Percentiles rank a stretch among this genome's conserved stretches.
Conservation (phyloP, 2,329 filamentous ascomycete species). For the Trichophyton rubrum region DNA sequence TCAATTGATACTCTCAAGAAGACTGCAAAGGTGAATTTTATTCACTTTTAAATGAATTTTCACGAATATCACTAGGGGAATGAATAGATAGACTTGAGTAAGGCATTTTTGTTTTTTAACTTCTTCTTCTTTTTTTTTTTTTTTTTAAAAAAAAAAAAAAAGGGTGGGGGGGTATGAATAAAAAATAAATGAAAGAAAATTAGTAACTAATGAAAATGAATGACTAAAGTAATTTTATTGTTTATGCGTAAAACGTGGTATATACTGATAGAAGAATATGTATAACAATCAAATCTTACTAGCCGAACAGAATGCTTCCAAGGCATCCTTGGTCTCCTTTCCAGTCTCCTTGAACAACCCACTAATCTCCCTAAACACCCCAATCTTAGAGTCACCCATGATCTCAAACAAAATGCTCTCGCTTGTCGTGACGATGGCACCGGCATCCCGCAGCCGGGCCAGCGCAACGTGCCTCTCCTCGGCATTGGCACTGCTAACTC, state of each 20-base stretch:
- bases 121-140: too few species aligned
- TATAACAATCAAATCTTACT: constrained; percentile 39
- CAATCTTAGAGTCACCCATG: constrained; percentile 64
- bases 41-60: constrained; percentile 15
- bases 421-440: constrained; percentile 68
- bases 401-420: constrained; percentile 86
- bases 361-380: constrained; percentile 59
- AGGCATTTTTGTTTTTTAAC: too few species aligned
- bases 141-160: too few species aligned
- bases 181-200: too few species aligned
- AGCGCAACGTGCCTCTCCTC: constrained; percentile 73
- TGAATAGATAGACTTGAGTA: too few species aligned
- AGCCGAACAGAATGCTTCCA: constrained; percentile 46
- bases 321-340: constrained; percentile 54
- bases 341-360: constrained; percentile 66
- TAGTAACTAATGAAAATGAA: too few species aligned
- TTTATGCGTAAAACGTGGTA: neutral
- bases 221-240: neutral
- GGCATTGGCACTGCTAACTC: constrained; percentile 73
- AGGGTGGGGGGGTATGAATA: too few species aligned
- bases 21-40: constrained; percentile 26
- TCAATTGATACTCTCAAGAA: constrained; percentile 22
- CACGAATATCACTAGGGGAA: too few species aligned
- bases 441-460: constrained; percentile 59
- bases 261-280: neutral